Conservation (phyloP, 2,329 filamentous ascomycete genomes). For the Madurella fahalii region DNA sequence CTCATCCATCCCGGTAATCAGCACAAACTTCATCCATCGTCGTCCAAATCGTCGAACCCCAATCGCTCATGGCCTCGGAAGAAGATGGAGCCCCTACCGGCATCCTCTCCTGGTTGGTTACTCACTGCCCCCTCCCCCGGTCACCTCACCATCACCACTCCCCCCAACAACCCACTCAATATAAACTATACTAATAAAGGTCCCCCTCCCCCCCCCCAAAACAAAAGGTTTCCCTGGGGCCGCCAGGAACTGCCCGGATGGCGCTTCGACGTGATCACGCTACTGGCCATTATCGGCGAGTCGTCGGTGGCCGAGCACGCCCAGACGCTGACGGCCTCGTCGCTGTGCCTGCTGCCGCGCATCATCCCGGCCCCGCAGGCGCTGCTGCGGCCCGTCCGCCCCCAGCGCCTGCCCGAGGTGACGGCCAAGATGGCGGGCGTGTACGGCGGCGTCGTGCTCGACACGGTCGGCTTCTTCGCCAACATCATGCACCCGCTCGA, state of each 20-base stretch:
- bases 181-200: background rate
- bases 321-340: constrained; percentile 56
- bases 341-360: constrained; percentile 54
- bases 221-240: constrained; percentile 41
- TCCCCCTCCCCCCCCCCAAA: too few species aligned
- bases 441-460: constrained; percentile 50
- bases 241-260: constrained; percentile 41
- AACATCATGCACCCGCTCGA: constrained; percentile 57
- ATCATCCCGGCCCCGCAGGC: constrained; percentile 60
- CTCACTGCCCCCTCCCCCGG: too few species aligned
- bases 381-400: constrained; percentile 53
- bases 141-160: too few species aligned
- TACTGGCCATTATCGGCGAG: constrained; percentile 61
- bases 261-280: constrained; percentile 58
- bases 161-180: background rate
- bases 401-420: constrained; percentile 51
- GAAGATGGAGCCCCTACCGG: constrained; percentile 1
- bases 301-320: constrained; percentile 54
- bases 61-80: background rate
- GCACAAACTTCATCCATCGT: background rate
- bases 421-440: constrained; percentile 55
- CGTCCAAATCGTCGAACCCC: background rate
- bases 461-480: constrained; percentile 58
- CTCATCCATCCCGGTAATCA: too few species aligned
- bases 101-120: constrained; percentile 30